Conservation (phyloP, 768 basidiomycete species). For the Goffeauzyma gilvescens region DNA sequence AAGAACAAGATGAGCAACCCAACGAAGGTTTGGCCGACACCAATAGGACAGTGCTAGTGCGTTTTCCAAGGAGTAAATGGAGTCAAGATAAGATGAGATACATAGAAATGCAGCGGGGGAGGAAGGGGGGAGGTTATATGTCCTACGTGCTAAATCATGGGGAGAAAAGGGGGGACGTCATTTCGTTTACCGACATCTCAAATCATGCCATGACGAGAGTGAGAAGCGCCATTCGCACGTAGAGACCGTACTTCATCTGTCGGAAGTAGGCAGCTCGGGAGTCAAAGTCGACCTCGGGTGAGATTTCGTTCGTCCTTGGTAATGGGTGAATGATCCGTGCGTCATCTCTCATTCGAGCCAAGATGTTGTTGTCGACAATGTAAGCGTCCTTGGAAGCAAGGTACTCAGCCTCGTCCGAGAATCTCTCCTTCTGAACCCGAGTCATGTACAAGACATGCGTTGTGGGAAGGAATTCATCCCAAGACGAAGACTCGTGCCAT, state of each 20-base stretch:
- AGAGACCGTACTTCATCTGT: slow-evolving; percentile 94
- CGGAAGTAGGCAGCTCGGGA: slow-evolving; percentile 91
- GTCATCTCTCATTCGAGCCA: slow-evolving; percentile 81
- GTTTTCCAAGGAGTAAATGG: too few relatives aligned
- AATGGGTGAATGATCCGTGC: slow-evolving; percentile 99
- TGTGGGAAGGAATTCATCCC: slow-evolving; percentile 75
- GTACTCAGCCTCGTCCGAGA: slow-evolving; percentile 65
- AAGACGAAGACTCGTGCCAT: slow-evolving; percentile 61
- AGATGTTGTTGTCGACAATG: slow-evolving; percentile 77
- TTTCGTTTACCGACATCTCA: too few relatives aligned
- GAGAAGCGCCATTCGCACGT: slow-evolving; percentile 73
- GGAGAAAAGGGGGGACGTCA: too few relatives aligned
- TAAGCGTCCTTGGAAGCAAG: slow-evolving; percentile 77
- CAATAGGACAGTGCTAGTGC: too few relatives aligned
- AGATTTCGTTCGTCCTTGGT: slow-evolving; percentile 89
- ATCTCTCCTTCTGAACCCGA: slow-evolving; percentile 84
- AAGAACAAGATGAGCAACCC: too few relatives aligned
- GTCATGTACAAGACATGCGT: slow-evolving; percentile 97
- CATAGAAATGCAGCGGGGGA: too few relatives aligned
- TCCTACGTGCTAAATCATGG: too few relatives aligned
- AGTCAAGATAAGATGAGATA: too few relatives aligned
- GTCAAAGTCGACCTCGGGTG: slow-evolving; percentile 95
- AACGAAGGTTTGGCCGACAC: too few relatives aligned
- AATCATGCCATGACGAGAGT: slow-evolving; percentile 44
- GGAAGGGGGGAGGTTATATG: too few relatives aligned